Conservation (phyloP, 176 grass and related monocot genomes). For the Eleusine coracana region DNA sequence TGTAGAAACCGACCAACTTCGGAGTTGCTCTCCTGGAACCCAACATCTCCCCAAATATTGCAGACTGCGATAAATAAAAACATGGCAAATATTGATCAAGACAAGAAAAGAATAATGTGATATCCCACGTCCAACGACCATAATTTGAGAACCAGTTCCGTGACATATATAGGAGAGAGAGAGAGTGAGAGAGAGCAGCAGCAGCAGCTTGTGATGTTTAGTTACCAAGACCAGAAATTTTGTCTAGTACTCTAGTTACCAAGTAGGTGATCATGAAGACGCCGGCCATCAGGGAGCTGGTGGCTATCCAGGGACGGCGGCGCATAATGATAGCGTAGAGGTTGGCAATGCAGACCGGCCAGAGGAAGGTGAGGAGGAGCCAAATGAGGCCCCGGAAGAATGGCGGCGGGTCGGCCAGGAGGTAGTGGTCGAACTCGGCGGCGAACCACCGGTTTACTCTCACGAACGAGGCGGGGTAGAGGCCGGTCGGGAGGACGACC, state of each 20-base stretch:
- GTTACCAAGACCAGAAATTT: too few relatives aligned
- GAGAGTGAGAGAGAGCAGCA: too few relatives aligned
- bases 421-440: conserved; percentile 55
- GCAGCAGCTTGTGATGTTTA: too few relatives aligned
- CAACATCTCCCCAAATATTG: conserved; percentile 58
- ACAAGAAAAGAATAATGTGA: too few relatives aligned
- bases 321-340: conserved; percentile 55
- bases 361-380: conserved; percentile 62
- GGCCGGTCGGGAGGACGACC: conserved; percentile 31
- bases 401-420: conserved; percentile 52
- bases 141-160: too few relatives aligned
- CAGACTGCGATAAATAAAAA: conserved; percentile 47
- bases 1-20: conserved; percentile 60
- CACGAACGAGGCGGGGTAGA: conserved; percentile 55
- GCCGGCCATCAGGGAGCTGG: conserved; percentile 68
- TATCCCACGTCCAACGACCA: too few relatives aligned
- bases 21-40: conserved; percentile 68
- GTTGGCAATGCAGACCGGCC: conserved; percentile 55
- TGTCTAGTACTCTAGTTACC: conserved; percentile 41
- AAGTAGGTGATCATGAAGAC: conserved; percentile 56
- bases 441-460: conserved; percentile 53
- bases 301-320: conserved; percentile 43
- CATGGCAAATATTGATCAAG: not conserved
- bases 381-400: conserved; percentile 65
- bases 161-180: too few relatives aligned